Base-by-base conservation (phyloP, 495 filamentous ascomycete species). In the Lepraria neglecta region DNA sequence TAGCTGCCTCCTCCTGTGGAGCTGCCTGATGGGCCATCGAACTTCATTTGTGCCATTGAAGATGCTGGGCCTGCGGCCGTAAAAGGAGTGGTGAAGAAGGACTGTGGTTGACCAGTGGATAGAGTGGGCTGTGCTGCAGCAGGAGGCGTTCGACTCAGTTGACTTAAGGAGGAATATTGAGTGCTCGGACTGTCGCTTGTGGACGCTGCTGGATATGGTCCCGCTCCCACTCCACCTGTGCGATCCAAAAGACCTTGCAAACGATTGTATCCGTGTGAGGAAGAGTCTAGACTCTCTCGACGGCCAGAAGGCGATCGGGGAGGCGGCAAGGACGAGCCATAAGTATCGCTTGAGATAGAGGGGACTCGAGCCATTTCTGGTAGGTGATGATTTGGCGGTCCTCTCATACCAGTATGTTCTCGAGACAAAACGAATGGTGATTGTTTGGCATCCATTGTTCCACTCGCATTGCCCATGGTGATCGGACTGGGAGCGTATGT, bases 181-280 rank as follows among this genome's bases (percentile, higher is more conserved):
- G 79, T 80, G 17, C 74, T 80, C 2, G 83, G 82, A 59, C 82
- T 85, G 12, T 76, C 75, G 61, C 80, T 82, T 68, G 80, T 79
- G 1, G 82, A 82, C 1, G 63, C 62, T 21, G 69, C 63, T 45
- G 62, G 69, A 71, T 27, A 73, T 64, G 28, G 42, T 38, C 72
- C 73, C 5, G 71, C 74, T n/a, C 71, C 70, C 57, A 70, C 73
- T 1, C 72, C 77, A 11, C 69, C 68, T 65, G 80, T 54, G 15
- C 56, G 56, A 7, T 59, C 61, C 40, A 47, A 21, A 21, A 59
- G 31, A 21, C 27, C 33, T 35, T 61, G 59, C 59, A 47, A 46
- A 42, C 48, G 28, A 56, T 6, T 28, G 30, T 61, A 61, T 24
- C 52, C 47, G n/a, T 54, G 51, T 14, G 51, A 54, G 17, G 28